Evolutionary conservation across 176 grass and related monocot genomes (phyloP).

Genomic region (Oryza punctata): DNA sequence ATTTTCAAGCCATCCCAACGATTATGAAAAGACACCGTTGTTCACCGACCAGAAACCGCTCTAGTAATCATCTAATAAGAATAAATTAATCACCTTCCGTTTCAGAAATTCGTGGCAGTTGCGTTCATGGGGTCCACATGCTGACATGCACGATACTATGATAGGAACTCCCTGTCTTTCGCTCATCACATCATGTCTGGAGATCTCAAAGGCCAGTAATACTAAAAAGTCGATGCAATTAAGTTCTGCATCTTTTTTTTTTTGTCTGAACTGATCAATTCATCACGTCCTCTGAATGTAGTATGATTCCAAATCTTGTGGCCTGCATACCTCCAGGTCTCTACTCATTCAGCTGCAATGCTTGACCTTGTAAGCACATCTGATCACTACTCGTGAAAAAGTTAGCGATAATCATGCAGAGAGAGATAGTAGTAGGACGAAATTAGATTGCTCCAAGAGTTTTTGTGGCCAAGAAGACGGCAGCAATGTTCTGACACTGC

Average conservation of each 20-base stretch:
- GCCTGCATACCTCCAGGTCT: not conserved
- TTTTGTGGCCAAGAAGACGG: not conserved
- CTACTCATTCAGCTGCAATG: not conserved
- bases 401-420: constrained; percentile 1
- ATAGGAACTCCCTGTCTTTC: not conserved
- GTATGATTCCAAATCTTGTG: constrained; percentile 14
- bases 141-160: not conserved
- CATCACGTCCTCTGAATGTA: too few relatives aligned
- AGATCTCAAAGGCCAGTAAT: not conserved
- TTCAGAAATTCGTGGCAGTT: constrained; percentile 12
- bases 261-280: not conserved
- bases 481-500: not conserved
- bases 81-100: not conserved
- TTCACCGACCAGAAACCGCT: constrained; percentile 10
- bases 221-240: not conserved
- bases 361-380: not conserved
- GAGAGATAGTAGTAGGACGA: not conserved
- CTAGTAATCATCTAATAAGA: constrained; percentile 27
- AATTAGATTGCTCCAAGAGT: not conserved
- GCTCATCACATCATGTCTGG: not conserved
- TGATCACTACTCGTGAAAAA: not conserved
- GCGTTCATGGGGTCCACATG: constrained; percentile 23
- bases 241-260: not conserved
- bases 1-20: not conserved
- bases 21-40: not conserved